phyloP scores from a whole-genome alignment of 2,329 filamentous ascomycete genomes.

The Epichloe aotearoae region DNA sequence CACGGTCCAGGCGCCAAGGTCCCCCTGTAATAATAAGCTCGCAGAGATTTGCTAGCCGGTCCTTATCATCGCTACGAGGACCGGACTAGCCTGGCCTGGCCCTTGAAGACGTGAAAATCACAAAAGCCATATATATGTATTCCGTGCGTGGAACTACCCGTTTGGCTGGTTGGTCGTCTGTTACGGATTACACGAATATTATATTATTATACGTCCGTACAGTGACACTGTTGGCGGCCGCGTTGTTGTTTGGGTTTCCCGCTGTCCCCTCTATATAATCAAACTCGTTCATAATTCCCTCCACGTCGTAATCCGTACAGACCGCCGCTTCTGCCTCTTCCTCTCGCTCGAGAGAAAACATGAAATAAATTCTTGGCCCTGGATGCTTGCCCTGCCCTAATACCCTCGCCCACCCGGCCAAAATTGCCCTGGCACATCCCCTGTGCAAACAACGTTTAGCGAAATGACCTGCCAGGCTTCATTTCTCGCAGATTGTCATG shows the following conservation, averaged over 20 bases:
- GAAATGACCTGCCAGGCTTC: slow-evolving; percentile 16
- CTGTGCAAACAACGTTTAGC: slow-evolving; percentile 20
- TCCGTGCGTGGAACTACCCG: too few relatives aligned
- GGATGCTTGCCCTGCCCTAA: background rate
- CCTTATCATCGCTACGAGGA: background rate
- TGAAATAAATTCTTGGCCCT: too few relatives aligned
- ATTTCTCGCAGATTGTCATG: background rate
- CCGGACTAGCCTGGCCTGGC: background rate
- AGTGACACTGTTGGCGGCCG: too few relatives aligned
- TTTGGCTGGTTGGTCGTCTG: too few relatives aligned
- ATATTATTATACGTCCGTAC: too few relatives aligned
- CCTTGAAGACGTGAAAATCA: too few relatives aligned
- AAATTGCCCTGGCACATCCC: background rate
- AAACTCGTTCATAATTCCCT: too few relatives aligned
- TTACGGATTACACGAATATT: too few relatives aligned
- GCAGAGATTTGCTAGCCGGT: background rate
- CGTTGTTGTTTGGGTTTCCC: too few relatives aligned
- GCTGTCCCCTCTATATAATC: too few relatives aligned
- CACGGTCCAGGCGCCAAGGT: background rate
- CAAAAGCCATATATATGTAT: too few relatives aligned
- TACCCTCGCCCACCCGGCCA: background rate
- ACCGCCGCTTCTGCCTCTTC: background rate
- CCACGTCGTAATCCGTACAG: too few relatives aligned
- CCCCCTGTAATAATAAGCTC: background rate
- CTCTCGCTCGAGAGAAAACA: background rate